Evolutionary conservation across 805 yeast genomes (phyloP).

Genomic region (Candida khao-thaluensis): DNA sequence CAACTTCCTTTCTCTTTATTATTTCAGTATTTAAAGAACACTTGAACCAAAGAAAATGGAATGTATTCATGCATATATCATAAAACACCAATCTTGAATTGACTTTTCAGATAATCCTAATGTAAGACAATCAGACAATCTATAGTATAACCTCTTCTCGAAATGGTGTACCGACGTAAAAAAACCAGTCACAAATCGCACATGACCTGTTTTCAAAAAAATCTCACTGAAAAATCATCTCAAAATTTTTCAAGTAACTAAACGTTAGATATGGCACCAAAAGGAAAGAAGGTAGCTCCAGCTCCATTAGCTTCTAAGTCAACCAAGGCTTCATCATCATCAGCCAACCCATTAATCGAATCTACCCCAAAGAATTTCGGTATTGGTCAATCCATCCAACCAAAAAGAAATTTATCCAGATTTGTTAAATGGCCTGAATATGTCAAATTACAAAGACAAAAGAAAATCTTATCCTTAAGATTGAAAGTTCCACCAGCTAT

Average conservation of each 20-base stretch:
- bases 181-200: slow-evolving; percentile 3
- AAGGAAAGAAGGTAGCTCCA: slow-evolving; percentile 44
- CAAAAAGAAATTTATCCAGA: slow-evolving; percentile 94
- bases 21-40: too few relatives aligned
- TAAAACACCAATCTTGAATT: too few relatives aligned
- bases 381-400: slow-evolving; percentile 94
- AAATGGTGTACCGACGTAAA: background rate
- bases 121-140: too few relatives aligned
- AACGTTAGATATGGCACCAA: slow-evolving; percentile 11
- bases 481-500: slow-evolving; percentile 99
- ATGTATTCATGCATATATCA: too few relatives aligned
- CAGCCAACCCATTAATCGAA: slow-evolving; percentile 84
- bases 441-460: slow-evolving; percentile 98
- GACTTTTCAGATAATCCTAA: too few relatives aligned
- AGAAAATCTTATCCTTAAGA: slow-evolving; percentile 92
- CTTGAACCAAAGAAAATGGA: too few relatives aligned
- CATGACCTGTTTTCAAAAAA: background rate
- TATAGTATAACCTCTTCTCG: too few relatives aligned
- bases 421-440: slow-evolving; percentile 99
- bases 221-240: slow-evolving; percentile 2
- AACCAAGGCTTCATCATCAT: slow-evolving; percentile 23
- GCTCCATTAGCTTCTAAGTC: slow-evolving; percentile 44
- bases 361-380: slow-evolving; percentile 92
- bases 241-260: slow-evolving; percentile 5
- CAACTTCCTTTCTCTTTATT: too few relatives aligned